Evolutionary conservation across 106 monocot genomes (phyloP).

Genomic region (Narthecium ossifragum): DNA sequence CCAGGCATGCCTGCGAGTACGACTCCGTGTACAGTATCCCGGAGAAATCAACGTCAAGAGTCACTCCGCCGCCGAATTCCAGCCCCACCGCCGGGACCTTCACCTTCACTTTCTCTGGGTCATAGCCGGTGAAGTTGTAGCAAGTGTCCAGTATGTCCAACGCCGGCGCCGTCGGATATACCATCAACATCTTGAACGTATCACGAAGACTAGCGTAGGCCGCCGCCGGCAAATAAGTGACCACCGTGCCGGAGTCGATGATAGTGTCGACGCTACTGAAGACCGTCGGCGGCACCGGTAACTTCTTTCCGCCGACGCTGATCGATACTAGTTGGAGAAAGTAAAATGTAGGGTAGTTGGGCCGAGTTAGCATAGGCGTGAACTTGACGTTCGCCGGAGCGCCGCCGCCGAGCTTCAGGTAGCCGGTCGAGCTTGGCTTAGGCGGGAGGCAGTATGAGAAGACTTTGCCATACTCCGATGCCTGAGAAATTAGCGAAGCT

Average conservation of each 20-base stretch:
- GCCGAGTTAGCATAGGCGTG: constrained; percentile 27
- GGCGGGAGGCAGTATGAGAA: constrained; percentile 48
- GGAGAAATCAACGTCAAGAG: no score
- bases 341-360: constrained; percentile 17
- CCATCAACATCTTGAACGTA: no score
- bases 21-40: no score
- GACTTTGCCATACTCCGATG: constrained; percentile 20
- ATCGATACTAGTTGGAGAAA: constrained; percentile 27
- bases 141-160: no score
- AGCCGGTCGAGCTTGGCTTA: constrained; percentile 27
- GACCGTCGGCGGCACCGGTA: constrained; percentile 14
- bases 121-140: no score
- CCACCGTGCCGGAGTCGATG: constrained; percentile 28
- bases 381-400: constrained; percentile 1
- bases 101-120: no score
- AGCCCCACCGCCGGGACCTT: no score
- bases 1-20: no score
- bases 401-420: constrained; percentile 13
- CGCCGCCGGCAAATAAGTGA: no score
- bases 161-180: no score
- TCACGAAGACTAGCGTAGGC: no score
- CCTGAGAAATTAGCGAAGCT: constrained; percentile 28
- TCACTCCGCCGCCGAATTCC: no score
- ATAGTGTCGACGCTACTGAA: constrained; percentile 28
- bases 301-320: constrained; percentile 14